Percentiles rank a stretch among this genome's conserved stretches.
Conservation (phyloP, 331 rosid genomes). For the Pyracantha coccinea region DNA sequence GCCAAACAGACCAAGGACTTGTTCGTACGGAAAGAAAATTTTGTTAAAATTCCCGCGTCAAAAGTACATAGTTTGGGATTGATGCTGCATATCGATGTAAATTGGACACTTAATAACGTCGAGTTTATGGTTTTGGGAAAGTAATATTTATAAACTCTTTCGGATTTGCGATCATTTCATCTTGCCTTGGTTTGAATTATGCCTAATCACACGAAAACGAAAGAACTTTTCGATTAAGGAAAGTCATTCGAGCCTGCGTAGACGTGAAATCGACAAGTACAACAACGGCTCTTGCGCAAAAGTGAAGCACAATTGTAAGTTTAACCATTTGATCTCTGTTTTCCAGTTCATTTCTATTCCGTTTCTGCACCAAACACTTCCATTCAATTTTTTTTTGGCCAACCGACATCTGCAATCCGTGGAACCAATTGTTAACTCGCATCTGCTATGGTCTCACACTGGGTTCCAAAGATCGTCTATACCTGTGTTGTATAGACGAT, state of each 20-base stretch:
- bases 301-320: too few relatives aligned
- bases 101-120: not conserved
- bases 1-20: not conserved
- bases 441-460: not conserved
- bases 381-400: not conserved
- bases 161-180: not conserved
- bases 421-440: not conserved
- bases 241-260: not conserved
- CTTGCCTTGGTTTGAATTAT: not conserved
- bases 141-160: not conserved
- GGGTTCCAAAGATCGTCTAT: not conserved
- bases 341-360: not conserved
- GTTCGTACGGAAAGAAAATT: not conserved
- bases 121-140: not conserved
- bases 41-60: not conserved
- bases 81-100: not conserved
- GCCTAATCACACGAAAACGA: too few relatives aligned
- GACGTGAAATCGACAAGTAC: too few relatives aligned
- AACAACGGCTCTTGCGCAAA: too few relatives aligned
- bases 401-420: not conserved
- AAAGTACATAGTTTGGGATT: not conserved
- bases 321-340: not conserved
- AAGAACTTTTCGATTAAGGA: too few relatives aligned
- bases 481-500: too few relatives aligned
- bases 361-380: not conserved